Base-by-base conservation (phyloP, 1,139 yeast genomes). In the Oligophagozyma castellii region DNA sequence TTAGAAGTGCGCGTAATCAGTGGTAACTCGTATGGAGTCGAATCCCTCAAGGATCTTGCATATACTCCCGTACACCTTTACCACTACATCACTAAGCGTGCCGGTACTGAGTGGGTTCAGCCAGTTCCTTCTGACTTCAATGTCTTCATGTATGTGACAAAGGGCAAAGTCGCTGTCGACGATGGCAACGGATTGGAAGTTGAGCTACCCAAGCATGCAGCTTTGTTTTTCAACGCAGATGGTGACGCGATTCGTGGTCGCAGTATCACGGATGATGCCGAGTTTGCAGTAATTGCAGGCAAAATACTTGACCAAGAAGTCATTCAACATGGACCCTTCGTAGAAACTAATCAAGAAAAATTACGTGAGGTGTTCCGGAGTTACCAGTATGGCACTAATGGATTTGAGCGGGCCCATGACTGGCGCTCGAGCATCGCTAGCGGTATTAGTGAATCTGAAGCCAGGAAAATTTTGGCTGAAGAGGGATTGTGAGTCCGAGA, bases 41-140 rank as follows among this genome's bases (percentile, higher is more conserved):
- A 73, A 39, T 77, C 92, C 3, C 63, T 67, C 11, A 67, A 73
- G 46, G 84, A 79, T 39, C 64, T 84, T 46, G 93, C 95, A 2
- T 76, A 78, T 48, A 80, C 93, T 2, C 93, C 94, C 15, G 69
- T 84, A 24, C 70, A 78, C 46, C 79, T 73, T 55, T 75, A 81
- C 48, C 78, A 79, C 46, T 74, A 61, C 45, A 64, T 58, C 12
- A 61, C 80, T 36, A 35, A 36, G 6, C 64, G 71, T 43, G 76
- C 83, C 5, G 89, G 86, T 29, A 83, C 81, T 27, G 56, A 55
- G 14, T 73, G 76, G 43, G 53, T 53, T 22, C 94, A 83, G 53
- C 59, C 59, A 20, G 59, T 81, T 31, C 74, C 80, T n/a, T 42
- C 49, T 3, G 70, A 66, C 36, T 80, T 67, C 64, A 84, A 80